phyloP scores from a whole-genome alignment of 179 eudicot species.

The Gypsophila paniculata region DNA sequence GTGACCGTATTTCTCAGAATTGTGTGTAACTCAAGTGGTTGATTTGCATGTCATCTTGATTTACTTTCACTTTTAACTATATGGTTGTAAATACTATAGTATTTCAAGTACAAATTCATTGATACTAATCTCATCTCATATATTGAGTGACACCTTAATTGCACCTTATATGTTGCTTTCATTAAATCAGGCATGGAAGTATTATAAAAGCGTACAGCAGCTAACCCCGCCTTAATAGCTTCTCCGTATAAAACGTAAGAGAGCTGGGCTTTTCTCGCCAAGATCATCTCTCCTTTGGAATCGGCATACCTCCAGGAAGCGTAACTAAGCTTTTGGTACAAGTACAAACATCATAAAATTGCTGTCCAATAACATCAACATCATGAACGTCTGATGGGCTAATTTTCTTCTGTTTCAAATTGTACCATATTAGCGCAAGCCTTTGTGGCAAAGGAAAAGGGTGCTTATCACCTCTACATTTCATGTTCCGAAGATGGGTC shows the following conservation, averaged over 20 bases:
- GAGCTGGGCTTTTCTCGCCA: neutral
- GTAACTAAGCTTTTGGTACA: conserved; percentile 14
- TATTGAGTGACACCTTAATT: no score
- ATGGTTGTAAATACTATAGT: conserved; percentile 25
- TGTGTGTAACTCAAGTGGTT: conserved; percentile 9
- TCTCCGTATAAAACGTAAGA: no score
- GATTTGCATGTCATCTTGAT: conserved; percentile 11
- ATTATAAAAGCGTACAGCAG: no score
- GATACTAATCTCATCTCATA: no score
- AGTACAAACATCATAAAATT: conserved; percentile 1
- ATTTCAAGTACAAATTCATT: neutral
- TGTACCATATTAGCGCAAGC: conserved; percentile 9
- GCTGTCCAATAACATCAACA: neutral
- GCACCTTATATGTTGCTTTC: no score
- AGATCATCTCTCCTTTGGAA: neutral
- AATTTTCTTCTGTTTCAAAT: neutral
- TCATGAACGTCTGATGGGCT: conserved; percentile 4
- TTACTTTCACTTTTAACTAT: neutral
- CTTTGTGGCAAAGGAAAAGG: neutral
- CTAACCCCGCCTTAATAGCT: no score
- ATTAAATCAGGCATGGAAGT: no score
- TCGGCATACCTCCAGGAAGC: neutral
- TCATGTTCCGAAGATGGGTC: neutral
- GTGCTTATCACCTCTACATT: conserved; percentile 1
- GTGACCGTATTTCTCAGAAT: conserved; percentile 18